These are phyloP conservation scores for Collybia sordida DNA, from an alignment of 768 basidiomycete species.

Conservation along the genomic window DNA sequence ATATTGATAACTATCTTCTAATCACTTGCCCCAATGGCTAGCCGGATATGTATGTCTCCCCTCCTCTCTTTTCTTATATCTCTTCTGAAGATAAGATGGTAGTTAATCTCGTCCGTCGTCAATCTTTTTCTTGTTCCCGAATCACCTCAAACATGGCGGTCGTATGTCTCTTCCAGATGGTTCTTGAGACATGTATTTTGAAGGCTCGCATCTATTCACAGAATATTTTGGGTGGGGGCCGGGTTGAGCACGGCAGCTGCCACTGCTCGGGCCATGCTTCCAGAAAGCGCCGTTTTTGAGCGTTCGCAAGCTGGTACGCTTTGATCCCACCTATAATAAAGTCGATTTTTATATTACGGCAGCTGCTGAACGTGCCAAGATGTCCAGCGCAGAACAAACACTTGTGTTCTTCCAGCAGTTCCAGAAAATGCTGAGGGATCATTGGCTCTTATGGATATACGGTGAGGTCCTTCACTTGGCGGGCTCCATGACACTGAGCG, in stretches of 20 bases:
- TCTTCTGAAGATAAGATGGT: not conserved
- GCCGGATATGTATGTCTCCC: too few species aligned
- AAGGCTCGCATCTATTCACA: not conserved
- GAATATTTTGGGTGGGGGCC: constrained; percentile 59
- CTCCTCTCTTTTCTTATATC: not conserved
- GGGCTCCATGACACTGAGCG: not conserved
- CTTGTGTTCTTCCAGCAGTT: constrained; percentile 55
- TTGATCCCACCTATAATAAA: not conserved
- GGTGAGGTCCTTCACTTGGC: constrained; percentile 1
- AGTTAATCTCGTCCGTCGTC: constrained; percentile 14
- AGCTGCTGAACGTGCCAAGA: constrained; percentile 19
- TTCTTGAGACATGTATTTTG: too few species aligned
- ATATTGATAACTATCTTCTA: too few species aligned
- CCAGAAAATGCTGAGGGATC: constrained; percentile 52
- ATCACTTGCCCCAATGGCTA: too few species aligned
- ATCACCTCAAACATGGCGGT: constrained; percentile 16
- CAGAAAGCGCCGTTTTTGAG: constrained; percentile 59
- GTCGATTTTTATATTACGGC: not conserved
- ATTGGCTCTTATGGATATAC: constrained; percentile 65
- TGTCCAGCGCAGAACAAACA: constrained; percentile 37
- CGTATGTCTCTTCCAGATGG: not conserved
- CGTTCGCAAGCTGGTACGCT: constrained; percentile 26
- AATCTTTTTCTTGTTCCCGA: constrained; percentile 18
- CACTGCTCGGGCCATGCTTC: constrained; percentile 47
- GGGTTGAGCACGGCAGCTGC: constrained; percentile 55